Conservation (phyloP, 306 rosid species). For the Medicago truncatula region MtrunA17r5.0-ANR NC_053044.1:56242501-56243000, state of each 20-base stretch:
- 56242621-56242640: conserved; percentile 87
- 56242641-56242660: conserved; percentile 95
- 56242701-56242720: background rate
- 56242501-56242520: conserved; percentile 62
- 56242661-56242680: conserved; percentile 85
- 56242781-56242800: background rate
- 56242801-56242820: conserved; percentile 87
- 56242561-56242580: conserved; percentile 48
- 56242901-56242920: conserved; percentile 51
- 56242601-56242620: conserved; percentile 44
- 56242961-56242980: too few species aligned
- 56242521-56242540: conserved; percentile 84
- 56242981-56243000: too few species aligned
- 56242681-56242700: conserved; percentile 28
- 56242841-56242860: conserved; percentile 38
- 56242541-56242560: conserved; percentile 78
- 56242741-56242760: conserved; percentile 1
- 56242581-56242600: background rate
- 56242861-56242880: conserved; percentile 34
- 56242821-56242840: conserved; percentile 43
- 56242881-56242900: conserved; percentile 72
- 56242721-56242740: conserved; percentile 31
- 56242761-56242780: conserved; percentile 32
- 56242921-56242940: background rate
- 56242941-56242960: too few species aligned